Evolutionary conservation across 2,329 filamentous ascomycete species (phyloP).

Genomic region (Hirsutella rhossiliensis): DNA sequence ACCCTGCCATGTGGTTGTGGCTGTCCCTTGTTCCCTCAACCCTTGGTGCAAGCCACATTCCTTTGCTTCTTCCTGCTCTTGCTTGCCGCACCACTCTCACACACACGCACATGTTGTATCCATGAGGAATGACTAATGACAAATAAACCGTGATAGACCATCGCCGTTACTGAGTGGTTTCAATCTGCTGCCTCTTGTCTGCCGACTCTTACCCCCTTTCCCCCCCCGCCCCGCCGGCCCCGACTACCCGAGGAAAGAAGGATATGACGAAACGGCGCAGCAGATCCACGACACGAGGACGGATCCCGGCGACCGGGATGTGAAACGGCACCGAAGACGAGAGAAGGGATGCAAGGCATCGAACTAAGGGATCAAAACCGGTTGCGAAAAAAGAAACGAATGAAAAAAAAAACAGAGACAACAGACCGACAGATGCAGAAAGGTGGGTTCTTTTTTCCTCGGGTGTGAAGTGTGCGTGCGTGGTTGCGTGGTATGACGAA

Average conservation of each 20-base stretch:
- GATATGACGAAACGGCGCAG: background rate
- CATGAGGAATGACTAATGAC: slow-evolving; percentile 5
- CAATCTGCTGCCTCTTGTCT: background rate
- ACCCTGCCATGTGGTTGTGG: too few relatives aligned
- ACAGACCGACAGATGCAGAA: too few relatives aligned
- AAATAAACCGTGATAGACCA: slow-evolving; percentile 9
- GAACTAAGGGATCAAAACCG: background rate
- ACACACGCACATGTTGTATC: background rate
- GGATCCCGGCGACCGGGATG: background rate
- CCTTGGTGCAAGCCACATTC: background rate
- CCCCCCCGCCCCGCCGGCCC: background rate
- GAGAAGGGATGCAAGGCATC: background rate
- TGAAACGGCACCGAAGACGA: background rate
- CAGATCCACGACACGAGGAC: background rate
- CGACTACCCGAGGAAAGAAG: background rate
- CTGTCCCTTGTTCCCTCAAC: too few relatives aligned
- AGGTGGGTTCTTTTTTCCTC: background rate
- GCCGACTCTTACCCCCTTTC: background rate
- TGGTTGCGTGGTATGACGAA: background rate
- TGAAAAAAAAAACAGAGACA: too few relatives aligned
- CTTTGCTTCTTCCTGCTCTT: background rate
- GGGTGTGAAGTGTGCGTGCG: background rate
- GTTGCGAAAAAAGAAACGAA: background rate
- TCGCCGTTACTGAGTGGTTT: slow-evolving; percentile 8
- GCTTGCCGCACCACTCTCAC: background rate